Evolutionary conservation across 225 moss, liverwort and hornwort genomes (phyloP), one percentile per base, ranked within the genome.

Genomic region (Thuidium tamariscinum): DNA sequence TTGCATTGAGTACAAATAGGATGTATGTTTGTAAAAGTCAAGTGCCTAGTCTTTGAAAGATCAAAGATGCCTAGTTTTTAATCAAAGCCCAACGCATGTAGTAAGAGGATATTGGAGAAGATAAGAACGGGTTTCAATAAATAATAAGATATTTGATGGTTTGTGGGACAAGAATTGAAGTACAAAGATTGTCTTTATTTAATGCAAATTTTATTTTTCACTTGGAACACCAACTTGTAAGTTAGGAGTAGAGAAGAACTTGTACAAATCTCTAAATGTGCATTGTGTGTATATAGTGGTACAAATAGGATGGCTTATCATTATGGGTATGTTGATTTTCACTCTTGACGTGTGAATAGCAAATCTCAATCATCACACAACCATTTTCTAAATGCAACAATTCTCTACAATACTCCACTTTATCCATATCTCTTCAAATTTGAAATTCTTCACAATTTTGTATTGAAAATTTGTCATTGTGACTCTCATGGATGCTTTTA

Each of bases 201-300:
- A 74, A 51, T 5, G 13, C 7, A 11, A 34, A 34, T 34, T 32
- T 32, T 74, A 5, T 11, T 2, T 18, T 30, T 32, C 18, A 49
- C 11, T 32, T 49, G 0, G 7, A 48, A 49, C 4, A 49, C 2
- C 0, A 32, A 0, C 10, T 73, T 0, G 0, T 19, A 11, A 30
- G 10, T 30, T 48, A 32, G 7, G 1, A 48, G 1, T 48, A 48
- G 4, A 73, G 0, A 7, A 19, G 0, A 73, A 1, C 32, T 48
- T 19, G 12, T 32, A 32, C 12, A 73, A 49, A 32, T 48, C 49
- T 73, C 0, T 32, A 2, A 32, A 48, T 32, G 12, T 49, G 4
- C 12, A 48, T 12, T 32, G 1, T 1, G 1, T 48, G 1, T 34
- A 13, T 1, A 39, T 23, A 39, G 23, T 39, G 11, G 39, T 39